A percentile compares a stretch with the other conserved stretches of the same genome.
These are phyloP conservation scores for Mycothermus thermophilus DNA, from an alignment of 495 filamentous ascomycete species.

Conservation along the genomic window DNA sequence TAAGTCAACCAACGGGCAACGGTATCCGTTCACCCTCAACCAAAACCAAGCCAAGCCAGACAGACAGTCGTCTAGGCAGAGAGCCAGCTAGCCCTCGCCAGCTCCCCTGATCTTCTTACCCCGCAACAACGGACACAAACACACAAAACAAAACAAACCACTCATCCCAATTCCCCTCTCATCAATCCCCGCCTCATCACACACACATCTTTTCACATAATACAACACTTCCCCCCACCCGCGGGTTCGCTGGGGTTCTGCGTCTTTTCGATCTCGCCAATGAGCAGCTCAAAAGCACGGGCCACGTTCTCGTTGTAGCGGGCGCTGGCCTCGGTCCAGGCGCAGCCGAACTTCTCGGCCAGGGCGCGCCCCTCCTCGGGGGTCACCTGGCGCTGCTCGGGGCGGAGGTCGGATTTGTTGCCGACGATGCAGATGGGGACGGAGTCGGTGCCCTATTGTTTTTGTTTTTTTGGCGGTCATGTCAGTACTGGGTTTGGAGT, in stretches of 20 bases:
- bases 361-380: constrained; percentile 69
- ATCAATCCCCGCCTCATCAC: too few species aligned
- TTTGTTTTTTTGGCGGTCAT: too few species aligned
- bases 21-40: too few species aligned
- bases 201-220: too few species aligned
- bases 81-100: too few species aligned
- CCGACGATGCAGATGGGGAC: constrained; percentile 90
- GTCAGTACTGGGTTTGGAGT: neutral
- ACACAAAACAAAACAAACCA: neutral
- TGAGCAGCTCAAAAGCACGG: constrained; percentile 88
- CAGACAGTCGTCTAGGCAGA: too few species aligned
- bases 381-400: constrained; percentile 84
- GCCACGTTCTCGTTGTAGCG: constrained; percentile 85
- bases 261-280: constrained; percentile 85
- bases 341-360: constrained; percentile 76
- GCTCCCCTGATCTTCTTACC: too few species aligned
- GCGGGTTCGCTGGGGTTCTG: constrained; percentile 80
- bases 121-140: too few species aligned
- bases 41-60: too few species aligned
- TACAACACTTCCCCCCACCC: constrained; percentile 59
- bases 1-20: too few species aligned
- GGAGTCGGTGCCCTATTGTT: constrained; percentile 89
- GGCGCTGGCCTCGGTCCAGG: constrained; percentile 88
- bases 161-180: too few species aligned
- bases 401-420: constrained; percentile 90